A percentile compares a stretch with the other conserved stretches of the same genome.
Evolutionary conservation across 83 land plant genomes (phyloP).

Genomic region (Diphasiastrum complanatum): DNA sequence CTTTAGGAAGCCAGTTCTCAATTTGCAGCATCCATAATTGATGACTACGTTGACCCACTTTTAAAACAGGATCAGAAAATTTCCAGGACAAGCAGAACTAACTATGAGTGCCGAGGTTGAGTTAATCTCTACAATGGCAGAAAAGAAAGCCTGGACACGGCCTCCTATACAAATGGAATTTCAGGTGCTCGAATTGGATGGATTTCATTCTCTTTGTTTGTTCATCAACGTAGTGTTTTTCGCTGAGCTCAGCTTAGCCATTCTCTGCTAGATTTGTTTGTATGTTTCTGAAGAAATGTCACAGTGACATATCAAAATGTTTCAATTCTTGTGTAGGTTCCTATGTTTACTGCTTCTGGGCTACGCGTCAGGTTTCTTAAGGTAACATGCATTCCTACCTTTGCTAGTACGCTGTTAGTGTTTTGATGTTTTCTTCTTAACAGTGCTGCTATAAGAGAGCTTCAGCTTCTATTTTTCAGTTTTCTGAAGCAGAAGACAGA

Average conservation of each 20-base stretch:
- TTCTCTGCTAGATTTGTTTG: neutral
- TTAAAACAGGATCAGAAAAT: conserved; percentile 91
- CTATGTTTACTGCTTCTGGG: conserved; percentile 99
- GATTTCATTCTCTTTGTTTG: too few relatives aligned
- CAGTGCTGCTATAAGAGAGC: too few relatives aligned
- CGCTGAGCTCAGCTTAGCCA: neutral
- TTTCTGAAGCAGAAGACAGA: too few relatives aligned
- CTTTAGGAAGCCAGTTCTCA: too few relatives aligned
- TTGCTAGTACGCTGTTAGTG: too few relatives aligned
- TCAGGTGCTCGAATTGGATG: conserved; percentile 45
- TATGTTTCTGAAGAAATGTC: neutral
- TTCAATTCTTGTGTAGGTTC: conserved; percentile 53
- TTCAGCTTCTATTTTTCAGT: too few relatives aligned
- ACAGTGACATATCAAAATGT: too few relatives aligned
- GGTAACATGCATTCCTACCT: too few relatives aligned
- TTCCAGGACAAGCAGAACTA: conserved; percentile 97
- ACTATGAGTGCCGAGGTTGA: conserved; percentile 99
- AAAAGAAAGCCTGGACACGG: conserved; percentile 87
- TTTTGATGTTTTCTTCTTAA: too few relatives aligned
- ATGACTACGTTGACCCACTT: too few relatives aligned
- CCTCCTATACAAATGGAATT: conserved; percentile 99
- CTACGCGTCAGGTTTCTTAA: conserved; percentile 89
- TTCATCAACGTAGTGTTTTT: neutral
- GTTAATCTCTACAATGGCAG: conserved; percentile 91
- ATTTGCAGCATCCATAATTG: too few relatives aligned